Evolutionary conservation across 768 basidiomycete species (phyloP), one percentile per base, ranked within the genome.

Genomic region (Termitomyces sp.): DNA sequence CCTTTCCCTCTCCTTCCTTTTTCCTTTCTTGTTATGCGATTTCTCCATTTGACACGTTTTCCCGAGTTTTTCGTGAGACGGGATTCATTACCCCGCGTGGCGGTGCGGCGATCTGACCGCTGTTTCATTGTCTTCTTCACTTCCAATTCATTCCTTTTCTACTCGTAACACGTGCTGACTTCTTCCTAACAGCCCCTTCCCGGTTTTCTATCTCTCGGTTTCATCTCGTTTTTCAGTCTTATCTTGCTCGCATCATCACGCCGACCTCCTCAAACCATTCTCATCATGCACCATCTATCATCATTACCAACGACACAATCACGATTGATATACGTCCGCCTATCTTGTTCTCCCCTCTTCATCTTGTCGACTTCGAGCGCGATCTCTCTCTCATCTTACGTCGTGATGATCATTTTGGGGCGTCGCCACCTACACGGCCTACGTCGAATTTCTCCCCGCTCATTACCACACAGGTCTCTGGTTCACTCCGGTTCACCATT

Each of bases 271-370:
- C n/a, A 16, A 22, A 24, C 15, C 54, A 55, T n/a, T 24, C 54
- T 33, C 24, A 55, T 54, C 41, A 54, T 37, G 51, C 52, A 54
- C 36, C 31, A 46, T 55, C 26, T 55, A 37, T 29, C 46, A 47
- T 48, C 54, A 55, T 48, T 28, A 37, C 51, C 36, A 51, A 51
- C 24, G 36, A 39, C 26, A 51, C 51, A 39, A 51, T 39, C 51
- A 51, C 51, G 36, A 51, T 51, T 39, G 24, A 51, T 39, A 26
- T 39, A 51, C 36, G 36, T 22, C 31, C 24, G 18, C 6, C 24
- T 24, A 36, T 39, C 18, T 28, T 36, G 33, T 51, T 51, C 22
- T 24, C 50, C 33, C 2, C 3, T 22, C 15, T 44, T 24, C 42
- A 51, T 51, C 22, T 34, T 22, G 33, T 50, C 33, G 20, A 24